Percentiles rank a stretch among this genome's conserved stretches.
phyloP scores from a whole-genome alignment of 805 yeast genomes.

The Ogataea paradorogensis region DNA sequence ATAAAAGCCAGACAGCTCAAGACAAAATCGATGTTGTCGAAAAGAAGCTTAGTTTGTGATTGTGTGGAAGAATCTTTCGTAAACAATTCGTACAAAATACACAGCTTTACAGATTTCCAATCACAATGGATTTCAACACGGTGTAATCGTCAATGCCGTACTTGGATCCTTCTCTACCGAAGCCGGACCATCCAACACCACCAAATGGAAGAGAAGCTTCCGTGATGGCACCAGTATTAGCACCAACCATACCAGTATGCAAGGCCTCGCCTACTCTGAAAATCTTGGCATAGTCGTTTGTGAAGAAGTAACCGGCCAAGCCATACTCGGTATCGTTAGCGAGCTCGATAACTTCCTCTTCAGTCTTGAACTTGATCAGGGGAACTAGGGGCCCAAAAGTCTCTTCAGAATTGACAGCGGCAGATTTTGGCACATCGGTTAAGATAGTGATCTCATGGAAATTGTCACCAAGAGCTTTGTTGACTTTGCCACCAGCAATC shows the following conservation, averaged over 20 bases:
- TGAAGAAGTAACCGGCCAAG: conserved; percentile 72
- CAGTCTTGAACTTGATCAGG: conserved; percentile 58
- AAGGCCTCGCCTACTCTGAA: conserved; percentile 64
- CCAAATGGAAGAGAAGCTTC: conserved; percentile 73
- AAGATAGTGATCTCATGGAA: conserved; percentile 70
- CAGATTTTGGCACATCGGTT: conserved; percentile 53
- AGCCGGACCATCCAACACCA: conserved; percentile 75
- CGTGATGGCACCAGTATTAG: conserved; percentile 70
- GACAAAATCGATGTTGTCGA: conserved; percentile 70
- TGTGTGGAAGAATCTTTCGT: neutral
- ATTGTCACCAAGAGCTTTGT: conserved; percentile 54
- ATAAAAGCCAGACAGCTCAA: conserved; percentile 66
- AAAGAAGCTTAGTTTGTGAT: conserved; percentile 37
- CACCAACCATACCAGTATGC: conserved; percentile 80
- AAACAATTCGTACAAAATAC: neutral
- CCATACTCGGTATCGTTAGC: conserved; percentile 75
- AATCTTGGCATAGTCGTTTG: conserved; percentile 51
- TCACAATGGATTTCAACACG: conserved; percentile 60
- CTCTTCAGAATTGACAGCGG: conserved; percentile 63
- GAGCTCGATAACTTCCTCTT: conserved; percentile 55
- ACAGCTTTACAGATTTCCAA: conserved; percentile 37
- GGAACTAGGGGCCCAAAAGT: conserved; percentile 84
- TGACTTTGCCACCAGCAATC: conserved; percentile 56
- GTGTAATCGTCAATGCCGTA: conserved; percentile 75
- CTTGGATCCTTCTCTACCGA: conserved; percentile 77